Evolutionary conservation across 768 basidiomycete species (phyloP).

Genomic region (Russula earlei): DNA sequence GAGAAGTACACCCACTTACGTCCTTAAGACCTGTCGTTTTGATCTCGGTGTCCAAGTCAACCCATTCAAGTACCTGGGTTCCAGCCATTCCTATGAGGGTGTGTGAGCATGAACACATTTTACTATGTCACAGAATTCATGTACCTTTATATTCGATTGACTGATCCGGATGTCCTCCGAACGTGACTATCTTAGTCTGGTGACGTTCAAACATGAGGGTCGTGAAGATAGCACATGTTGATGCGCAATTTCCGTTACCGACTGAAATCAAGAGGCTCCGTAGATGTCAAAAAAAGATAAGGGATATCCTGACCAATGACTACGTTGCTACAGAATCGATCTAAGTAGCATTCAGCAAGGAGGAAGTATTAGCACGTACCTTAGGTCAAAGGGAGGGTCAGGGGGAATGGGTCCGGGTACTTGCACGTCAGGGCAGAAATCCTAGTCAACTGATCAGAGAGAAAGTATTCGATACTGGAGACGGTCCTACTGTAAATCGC

Average conservation of each 20-base stretch:
- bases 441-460: conserved; percentile 16
- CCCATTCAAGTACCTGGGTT: background rate
- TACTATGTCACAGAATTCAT: background rate
- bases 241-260: conserved; percentile 32
- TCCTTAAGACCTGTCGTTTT: conserved; percentile 23
- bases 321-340: conserved; percentile 2
- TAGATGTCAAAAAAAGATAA: conserved; percentile 29
- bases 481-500: conserved; percentile 25
- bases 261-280: background rate
- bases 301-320: conserved; percentile 1
- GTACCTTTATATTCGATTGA: conserved; percentile 38
- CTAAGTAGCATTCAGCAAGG: no score
- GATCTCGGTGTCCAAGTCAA: conserved; percentile 1
- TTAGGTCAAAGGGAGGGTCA: conserved; percentile 11
- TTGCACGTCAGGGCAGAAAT: conserved; percentile 27
- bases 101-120: conserved; percentile 40
- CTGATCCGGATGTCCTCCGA: conserved; percentile 42
- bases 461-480: conserved; percentile 20
- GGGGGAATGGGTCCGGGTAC: conserved; percentile 10
- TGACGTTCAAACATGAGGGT: conserved; percentile 46
- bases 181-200: conserved; percentile 38
- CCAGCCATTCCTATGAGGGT: conserved; percentile 13
- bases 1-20: conserved; percentile 18
- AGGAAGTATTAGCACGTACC: background rate
- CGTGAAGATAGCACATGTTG: conserved; percentile 48